Evolutionary conservation across 2,329 filamentous ascomycete species (phyloP).

Genomic region (Epichloe sylvatica): DNA sequence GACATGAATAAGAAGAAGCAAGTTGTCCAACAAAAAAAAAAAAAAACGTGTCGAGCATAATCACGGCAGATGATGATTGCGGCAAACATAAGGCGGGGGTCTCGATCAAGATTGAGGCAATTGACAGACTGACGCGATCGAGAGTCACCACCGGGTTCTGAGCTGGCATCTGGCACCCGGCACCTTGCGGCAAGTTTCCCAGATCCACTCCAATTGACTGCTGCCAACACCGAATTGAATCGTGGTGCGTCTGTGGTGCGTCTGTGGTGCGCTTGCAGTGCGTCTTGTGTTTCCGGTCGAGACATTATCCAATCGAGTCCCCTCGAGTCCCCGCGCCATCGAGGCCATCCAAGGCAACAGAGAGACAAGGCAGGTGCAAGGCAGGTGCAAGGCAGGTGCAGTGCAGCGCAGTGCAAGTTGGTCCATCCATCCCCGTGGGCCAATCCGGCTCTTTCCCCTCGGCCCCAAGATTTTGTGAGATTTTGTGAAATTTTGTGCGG

Average conservation of each 20-base stretch:
- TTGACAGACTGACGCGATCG: not conserved
- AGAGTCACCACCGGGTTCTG: not conserved
- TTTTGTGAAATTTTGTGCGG: too few relatives aligned
- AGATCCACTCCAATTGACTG: not conserved
- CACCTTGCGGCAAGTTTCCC: not conserved
- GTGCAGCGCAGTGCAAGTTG: too few relatives aligned
- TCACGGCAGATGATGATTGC: too few relatives aligned
- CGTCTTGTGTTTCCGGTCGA: not conserved
- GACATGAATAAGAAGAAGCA: too few relatives aligned
- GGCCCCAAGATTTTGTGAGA: too few relatives aligned
- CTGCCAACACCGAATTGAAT: not conserved
- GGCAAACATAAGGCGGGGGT: too few relatives aligned
- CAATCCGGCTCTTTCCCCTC: too few relatives aligned
- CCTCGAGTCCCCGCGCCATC: not conserved
- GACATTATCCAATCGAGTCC: not conserved
- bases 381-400: too few relatives aligned
- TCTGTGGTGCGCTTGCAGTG: not conserved
- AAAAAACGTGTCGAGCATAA: too few relatives aligned
- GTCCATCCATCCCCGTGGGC: too few relatives aligned
- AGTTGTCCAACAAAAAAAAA: too few relatives aligned
- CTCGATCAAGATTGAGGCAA: not conserved
- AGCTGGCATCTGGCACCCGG: not conserved
- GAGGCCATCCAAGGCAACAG: not conserved
- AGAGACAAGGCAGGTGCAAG: too few relatives aligned
- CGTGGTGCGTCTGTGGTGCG: not conserved